Evolutionary conservation across 169 alveolate genomes (phyloP).

Genomic region (Babesia divergens): DNA sequence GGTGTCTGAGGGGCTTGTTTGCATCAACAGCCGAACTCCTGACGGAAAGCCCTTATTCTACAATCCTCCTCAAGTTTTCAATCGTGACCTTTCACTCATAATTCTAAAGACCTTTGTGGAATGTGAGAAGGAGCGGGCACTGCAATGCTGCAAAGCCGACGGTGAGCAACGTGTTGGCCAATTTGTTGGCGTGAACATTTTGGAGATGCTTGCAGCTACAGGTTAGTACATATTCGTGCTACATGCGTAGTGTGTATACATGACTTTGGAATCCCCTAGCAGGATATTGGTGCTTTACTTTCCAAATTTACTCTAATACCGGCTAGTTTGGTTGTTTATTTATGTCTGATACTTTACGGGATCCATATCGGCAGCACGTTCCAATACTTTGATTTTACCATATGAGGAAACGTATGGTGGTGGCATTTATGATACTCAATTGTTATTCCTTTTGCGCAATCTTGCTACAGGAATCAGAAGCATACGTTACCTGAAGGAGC

Average conservation of each 20-base stretch:
- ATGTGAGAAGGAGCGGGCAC: conserved; percentile 55
- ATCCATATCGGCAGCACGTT: no score
- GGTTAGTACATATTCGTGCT: conserved; percentile 34
- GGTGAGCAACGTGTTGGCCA: conserved; percentile 14
- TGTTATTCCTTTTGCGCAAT: no score
- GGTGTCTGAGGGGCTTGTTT: conserved; percentile 76
- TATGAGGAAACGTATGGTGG: no score
- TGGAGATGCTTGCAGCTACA: conserved; percentile 76
- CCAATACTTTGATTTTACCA: no score
- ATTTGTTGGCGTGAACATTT: conserved; percentile 71
- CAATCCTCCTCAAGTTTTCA: conserved; percentile 91
- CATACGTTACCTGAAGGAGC: conserved; percentile 85
- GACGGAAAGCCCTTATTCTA: conserved; percentile 73
- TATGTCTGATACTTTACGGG: no score
- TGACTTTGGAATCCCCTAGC: no score
- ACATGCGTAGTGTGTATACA: background rate
- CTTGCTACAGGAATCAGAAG: conserved; percentile 83
- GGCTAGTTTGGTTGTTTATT: no score
- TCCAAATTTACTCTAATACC: no score
- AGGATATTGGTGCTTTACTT: no score
- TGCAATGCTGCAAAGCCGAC: background rate
- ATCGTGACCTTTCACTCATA: conserved; percentile 88
- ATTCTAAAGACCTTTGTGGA: conserved; percentile 78
- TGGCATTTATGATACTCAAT: no score
- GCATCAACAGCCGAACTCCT: conserved; percentile 63